phyloP scores from a whole-genome alignment of 495 filamentous ascomycete species.

The Jackrogersella multiformis region DNA sequence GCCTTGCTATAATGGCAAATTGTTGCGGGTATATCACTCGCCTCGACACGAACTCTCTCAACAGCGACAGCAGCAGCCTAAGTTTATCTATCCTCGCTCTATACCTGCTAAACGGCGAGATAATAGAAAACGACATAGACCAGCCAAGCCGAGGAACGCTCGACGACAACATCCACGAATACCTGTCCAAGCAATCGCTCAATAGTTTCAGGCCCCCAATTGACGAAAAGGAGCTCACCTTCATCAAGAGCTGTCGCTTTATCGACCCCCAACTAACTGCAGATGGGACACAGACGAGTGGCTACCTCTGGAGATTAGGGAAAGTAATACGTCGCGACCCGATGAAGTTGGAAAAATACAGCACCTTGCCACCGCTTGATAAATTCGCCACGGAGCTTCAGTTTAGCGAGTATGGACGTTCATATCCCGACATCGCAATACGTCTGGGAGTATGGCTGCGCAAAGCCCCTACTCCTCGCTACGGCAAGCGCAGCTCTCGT shows the following conservation, averaged over 20 bases:
- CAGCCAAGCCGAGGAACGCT: slow-evolving; percentile 15
- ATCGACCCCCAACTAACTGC: slow-evolving; percentile 35
- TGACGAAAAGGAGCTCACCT: slow-evolving; percentile 41
- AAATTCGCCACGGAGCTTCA: slow-evolving; percentile 39
- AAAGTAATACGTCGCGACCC: slow-evolving; percentile 42
- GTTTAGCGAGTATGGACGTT: slow-evolving; percentile 30
- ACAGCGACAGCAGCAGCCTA: slow-evolving; percentile 36
- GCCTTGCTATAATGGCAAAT: slow-evolving; percentile 45
- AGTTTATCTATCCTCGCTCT: slow-evolving; percentile 46
- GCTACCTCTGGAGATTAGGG: slow-evolving; percentile 47
- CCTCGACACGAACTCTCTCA: slow-evolving; percentile 41
- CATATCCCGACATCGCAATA: slow-evolving; percentile 29
- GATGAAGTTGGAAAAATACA: slow-evolving; percentile 39
- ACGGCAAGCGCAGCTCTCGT: not conserved
- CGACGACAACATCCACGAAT: slow-evolving; percentile 40
- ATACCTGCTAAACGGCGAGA: slow-evolving; percentile 50
- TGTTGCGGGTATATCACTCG: slow-evolving; percentile 45
- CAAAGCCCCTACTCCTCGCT: not conserved
- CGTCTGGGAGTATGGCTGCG: slow-evolving; percentile 7
- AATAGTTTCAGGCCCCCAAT: slow-evolving; percentile 42
- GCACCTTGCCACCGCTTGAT: slow-evolving; percentile 31
- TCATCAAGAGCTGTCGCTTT: slow-evolving; percentile 50
- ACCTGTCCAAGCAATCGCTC: slow-evolving; percentile 40
- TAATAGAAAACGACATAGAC: slow-evolving; percentile 44
- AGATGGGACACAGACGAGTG: slow-evolving; percentile 38